A percentile compares a stretch with the other conserved stretches of the same genome.
phyloP scores from a whole-genome alignment of 2,329 filamentous ascomycete genomes.

The Trichoderma harzianum region DNA sequence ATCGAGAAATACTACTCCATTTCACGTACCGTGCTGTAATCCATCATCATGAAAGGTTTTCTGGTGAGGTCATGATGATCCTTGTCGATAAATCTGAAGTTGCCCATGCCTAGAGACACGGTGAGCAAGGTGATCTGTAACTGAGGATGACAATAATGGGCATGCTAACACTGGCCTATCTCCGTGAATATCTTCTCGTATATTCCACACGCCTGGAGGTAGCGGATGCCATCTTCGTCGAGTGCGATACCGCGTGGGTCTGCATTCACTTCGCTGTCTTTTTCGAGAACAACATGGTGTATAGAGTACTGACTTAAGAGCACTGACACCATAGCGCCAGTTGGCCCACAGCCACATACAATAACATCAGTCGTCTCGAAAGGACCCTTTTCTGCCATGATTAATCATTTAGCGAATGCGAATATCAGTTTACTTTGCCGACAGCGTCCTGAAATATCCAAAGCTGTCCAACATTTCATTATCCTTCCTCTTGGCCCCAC shows the following conservation, averaged over 20 bases:
- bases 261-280: conserved; percentile 24
- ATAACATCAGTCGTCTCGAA: conserved; percentile 25
- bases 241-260: conserved; percentile 32
- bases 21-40: conserved; percentile 17
- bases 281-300: conserved; percentile 27
- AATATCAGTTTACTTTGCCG: background rate
- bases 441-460: background rate
- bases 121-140: background rate
- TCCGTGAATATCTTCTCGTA: conserved; percentile 26
- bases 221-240: conserved; percentile 31
- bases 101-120: conserved; percentile 20
- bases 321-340: conserved; percentile 26
- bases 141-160: background rate
- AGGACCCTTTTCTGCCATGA: background rate
- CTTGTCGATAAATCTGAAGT: conserved; percentile 19
- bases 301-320: conserved; percentile 19
- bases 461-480: background rate
- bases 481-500: background rate
- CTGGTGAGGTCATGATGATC: conserved; percentile 8
- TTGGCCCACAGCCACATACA: conserved; percentile 28
- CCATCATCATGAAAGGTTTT: conserved; percentile 21
- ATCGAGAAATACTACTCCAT: background rate
- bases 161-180: background rate
- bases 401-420: background rate
- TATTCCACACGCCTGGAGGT: conserved; percentile 25